These are phyloP conservation scores for Quercus wislizeni DNA, from an alignment of 306 rosid genomes.

Conservation along the genomic window DNA sequence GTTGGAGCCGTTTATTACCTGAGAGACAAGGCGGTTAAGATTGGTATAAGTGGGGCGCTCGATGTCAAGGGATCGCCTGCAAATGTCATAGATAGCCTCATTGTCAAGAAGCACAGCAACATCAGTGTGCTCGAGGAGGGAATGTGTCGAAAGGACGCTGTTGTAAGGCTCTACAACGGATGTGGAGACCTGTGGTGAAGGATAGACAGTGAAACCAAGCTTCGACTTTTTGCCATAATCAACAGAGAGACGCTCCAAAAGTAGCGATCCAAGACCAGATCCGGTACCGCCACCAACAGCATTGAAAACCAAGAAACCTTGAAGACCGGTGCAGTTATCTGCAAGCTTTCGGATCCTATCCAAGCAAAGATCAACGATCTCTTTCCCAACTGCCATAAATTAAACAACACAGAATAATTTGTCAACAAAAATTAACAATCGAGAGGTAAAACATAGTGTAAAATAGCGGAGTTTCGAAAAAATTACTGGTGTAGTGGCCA, in stretches of 20 bases:
- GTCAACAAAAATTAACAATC: background rate
- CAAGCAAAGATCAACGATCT: slow-evolving; percentile 89
- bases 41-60: slow-evolving; percentile 91
- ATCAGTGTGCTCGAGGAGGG: slow-evolving; percentile 88
- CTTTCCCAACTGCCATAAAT: slow-evolving; percentile 58
- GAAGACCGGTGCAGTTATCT: slow-evolving; percentile 85
- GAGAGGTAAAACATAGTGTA: background rate
- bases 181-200: slow-evolving; percentile 87
- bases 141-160: slow-evolving; percentile 88
- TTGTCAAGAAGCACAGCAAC: slow-evolving; percentile 76
- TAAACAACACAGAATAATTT: background rate
- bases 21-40: slow-evolving; percentile 83
- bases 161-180: slow-evolving; percentile 90
- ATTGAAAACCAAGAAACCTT: slow-evolving; percentile 85
- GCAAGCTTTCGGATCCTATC: slow-evolving; percentile 82
- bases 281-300: slow-evolving; percentile 93
- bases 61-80: slow-evolving; percentile 76
- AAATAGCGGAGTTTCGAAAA: background rate
- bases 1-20: slow-evolving; percentile 19
- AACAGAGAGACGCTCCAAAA: slow-evolving; percentile 80
- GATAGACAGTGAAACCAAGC: slow-evolving; percentile 82
- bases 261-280: slow-evolving; percentile 78
- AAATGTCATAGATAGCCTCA: slow-evolving; percentile 85
- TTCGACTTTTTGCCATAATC: slow-evolving; percentile 81
- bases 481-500: slow-evolving; percentile 72